phyloP scores from a whole-genome alignment of 345 rosid genomes.

The Pseudoturritis turrita region DNA sequence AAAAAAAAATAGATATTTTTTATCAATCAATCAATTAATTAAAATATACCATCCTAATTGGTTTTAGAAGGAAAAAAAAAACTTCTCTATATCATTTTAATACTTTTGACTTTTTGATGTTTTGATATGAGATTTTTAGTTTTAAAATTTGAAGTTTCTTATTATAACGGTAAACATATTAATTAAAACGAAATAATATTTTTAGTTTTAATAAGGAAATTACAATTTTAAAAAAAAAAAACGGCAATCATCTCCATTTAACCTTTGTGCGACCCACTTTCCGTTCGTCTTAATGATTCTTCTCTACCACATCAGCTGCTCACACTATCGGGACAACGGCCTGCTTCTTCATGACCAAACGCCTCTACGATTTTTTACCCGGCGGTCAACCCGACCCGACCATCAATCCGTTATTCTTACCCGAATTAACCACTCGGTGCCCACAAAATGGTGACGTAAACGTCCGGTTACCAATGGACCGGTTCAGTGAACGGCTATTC shows the following conservation, averaged over 20 bases:
- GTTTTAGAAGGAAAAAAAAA: no score
- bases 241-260: not conserved
- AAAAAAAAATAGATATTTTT: no score
- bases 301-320: constrained; percentile 44
- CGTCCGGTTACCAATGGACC: constrained; percentile 51
- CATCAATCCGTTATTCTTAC: constrained; percentile 44
- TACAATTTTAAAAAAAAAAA: not conserved
- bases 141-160: no score
- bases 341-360: constrained; percentile 74
- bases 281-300: not conserved
- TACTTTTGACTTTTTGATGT: no score
- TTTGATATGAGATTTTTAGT: no score
- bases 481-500: constrained; percentile 40
- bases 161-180: no score
- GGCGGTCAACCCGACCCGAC: constrained; percentile 55
- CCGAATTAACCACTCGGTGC: constrained; percentile 41
- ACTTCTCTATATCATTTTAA: no score
- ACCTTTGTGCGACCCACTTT: not conserved
- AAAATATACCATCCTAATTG: no score
- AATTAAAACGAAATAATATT: no score
- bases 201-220: no score
- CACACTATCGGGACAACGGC: constrained; percentile 86
- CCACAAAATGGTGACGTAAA: constrained; percentile 60
- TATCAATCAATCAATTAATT: no score
- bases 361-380: constrained; percentile 57